These are phyloP conservation scores for Diplodia corticola DNA, from an alignment of 2,329 filamentous ascomycete genomes.

Conservation along the genomic window DNA sequence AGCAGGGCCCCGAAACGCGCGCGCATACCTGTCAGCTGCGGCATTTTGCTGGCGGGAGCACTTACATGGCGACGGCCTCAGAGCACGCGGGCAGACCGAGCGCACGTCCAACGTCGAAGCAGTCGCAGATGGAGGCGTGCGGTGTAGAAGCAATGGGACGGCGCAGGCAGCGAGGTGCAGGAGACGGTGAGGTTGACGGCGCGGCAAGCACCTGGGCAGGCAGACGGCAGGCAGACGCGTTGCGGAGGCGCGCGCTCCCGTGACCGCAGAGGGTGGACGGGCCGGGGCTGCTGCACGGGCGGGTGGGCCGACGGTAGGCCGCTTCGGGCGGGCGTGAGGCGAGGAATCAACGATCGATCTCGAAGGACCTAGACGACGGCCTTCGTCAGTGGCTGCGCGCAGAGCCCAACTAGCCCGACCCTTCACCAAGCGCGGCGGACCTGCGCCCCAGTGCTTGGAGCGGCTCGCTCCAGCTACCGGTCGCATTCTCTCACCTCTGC, in stretches of 20 bases:
- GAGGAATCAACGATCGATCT: slow-evolving; percentile 12
- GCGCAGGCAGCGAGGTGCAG: neutral
- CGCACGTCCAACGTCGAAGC: neutral
- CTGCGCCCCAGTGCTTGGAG: slow-evolving; percentile 19
- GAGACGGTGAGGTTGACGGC: neutral
- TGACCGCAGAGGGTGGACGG: neutral
- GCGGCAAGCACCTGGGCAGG: neutral
- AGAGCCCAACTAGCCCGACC: slow-evolving; percentile 15
- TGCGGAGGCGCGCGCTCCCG: neutral
- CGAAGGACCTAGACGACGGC: slow-evolving; percentile 14
- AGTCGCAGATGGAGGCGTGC: neutral
- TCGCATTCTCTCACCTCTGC: slow-evolving; percentile 22
- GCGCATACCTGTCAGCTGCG: no score
- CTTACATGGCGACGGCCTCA: slow-evolving; percentile 12
- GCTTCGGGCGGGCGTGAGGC: slow-evolving; percentile 4
- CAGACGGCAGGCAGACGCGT: slow-evolving; percentile 1
- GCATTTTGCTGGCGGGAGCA: neutral
- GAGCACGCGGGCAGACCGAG: neutral
- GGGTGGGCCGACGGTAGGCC: neutral
- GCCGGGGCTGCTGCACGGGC: slow-evolving; percentile 1
- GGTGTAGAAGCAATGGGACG: neutral
- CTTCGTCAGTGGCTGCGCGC: slow-evolving; percentile 18
- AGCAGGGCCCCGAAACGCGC: neutral
- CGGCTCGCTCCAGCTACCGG: slow-evolving; percentile 15
- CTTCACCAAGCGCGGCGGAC: slow-evolving; percentile 15